Conservation (phyloP, 768 basidiomycete species). For the Zangia roseola region DNA sequence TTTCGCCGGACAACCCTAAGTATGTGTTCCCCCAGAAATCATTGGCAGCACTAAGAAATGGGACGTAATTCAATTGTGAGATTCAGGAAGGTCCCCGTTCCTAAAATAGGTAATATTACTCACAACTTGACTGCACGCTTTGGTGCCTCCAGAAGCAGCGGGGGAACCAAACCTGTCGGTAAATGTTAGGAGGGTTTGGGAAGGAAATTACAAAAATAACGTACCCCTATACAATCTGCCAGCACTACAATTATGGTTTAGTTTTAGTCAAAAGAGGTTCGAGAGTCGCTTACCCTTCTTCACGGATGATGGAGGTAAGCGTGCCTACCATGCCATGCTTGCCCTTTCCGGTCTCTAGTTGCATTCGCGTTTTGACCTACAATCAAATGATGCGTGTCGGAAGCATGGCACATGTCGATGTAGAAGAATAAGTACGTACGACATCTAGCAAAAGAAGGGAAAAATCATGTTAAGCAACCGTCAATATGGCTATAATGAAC, state of each 20-base stretch:
- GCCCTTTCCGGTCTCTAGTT: conserved; percentile 84
- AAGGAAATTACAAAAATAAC: background rate
- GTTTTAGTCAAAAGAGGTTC: background rate
- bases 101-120: conserved; percentile 22
- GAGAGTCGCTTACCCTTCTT: conserved; percentile 74
- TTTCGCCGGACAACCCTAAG: conserved; percentile 56
- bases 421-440: conserved; percentile 45
- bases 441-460: conserved; percentile 58
- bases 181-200: background rate
- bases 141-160: conserved; percentile 92
- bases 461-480: background rate
- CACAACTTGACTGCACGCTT: conserved; percentile 97
- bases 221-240: conserved; percentile 88
- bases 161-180: conserved; percentile 80
- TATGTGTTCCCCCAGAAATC: conserved; percentile 95
- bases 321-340: conserved; percentile 78
- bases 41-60: conserved; percentile 64
- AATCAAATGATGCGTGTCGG: conserved; percentile 7
- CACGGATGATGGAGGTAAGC: conserved; percentile 76
- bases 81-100: background rate
- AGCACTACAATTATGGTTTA: conserved; percentile 40
- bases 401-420: background rate
- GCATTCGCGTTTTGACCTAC: conserved; percentile 98
- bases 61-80: background rate
- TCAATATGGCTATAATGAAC: too few relatives aligned